phyloP scores from a whole-genome alignment of 306 rosid species.

The Gastrolobium bilobum region DNA sequence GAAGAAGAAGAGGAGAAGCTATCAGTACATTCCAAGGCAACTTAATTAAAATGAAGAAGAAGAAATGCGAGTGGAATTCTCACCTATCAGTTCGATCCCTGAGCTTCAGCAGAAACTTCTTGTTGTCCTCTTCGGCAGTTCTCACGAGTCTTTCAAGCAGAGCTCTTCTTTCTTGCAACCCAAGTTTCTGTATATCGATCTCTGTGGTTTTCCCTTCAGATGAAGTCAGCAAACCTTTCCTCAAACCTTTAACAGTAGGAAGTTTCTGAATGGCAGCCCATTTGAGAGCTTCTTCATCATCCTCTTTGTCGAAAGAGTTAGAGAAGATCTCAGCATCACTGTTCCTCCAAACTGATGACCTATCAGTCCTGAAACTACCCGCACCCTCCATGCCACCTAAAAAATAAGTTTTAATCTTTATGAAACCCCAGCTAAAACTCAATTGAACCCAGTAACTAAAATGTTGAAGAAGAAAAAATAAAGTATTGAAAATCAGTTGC shows the following conservation, averaged over 20 bases:
- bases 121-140: conserved; percentile 61
- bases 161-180: conserved; percentile 58
- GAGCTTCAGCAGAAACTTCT: too few relatives aligned
- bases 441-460: too few relatives aligned
- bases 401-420: too few relatives aligned
- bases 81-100: conserved; percentile 63
- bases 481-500: too few relatives aligned
- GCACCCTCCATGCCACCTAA: neutral
- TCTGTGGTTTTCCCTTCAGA: conserved; percentile 62
- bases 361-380: neutral
- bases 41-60: neutral
- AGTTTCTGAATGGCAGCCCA: conserved; percentile 48
- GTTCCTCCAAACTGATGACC: neutral
- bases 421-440: too few relatives aligned
- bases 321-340: conserved; percentile 1
- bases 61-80: neutral
- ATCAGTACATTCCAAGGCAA: neutral
- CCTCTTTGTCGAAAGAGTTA: neutral
- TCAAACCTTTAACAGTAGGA: conserved; percentile 39
- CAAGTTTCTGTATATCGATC: conserved; percentile 66
- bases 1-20: neutral
- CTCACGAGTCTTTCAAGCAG: conserved; percentile 68
- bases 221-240: conserved; percentile 38
- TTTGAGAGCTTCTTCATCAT: neutral
- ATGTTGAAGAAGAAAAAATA: too few relatives aligned